Evolutionary conservation across 331 rosid species (phyloP), one percentile per base, ranked within the genome.

Genomic region (Pyrus hybrid): DNA sequence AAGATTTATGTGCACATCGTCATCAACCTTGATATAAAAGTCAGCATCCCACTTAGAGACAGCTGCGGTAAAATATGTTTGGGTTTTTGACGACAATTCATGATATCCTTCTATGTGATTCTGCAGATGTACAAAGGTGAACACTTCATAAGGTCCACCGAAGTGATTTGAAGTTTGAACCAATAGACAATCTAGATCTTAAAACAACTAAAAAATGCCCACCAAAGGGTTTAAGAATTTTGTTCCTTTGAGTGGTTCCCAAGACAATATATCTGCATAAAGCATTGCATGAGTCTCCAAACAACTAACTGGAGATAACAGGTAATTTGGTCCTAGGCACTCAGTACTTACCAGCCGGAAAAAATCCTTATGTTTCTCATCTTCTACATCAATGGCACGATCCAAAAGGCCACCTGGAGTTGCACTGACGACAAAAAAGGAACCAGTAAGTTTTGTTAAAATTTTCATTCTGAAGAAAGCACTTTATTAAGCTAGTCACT

Each of bases 41-140:
- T 87, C 88, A 41, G 91, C 91, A 82, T 87, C 91, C 91, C 91
- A 87, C 69, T 80, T 87, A n/a, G 80, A 77, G 70, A 85, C 91
- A 68, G 88, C 88, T n/a, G 88, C 70, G 23, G 91, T 78, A 77
- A 87, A 87, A 69, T 84, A 87, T 51, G 71, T 70, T 56, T 87
- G 87, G 67, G 91, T 87, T 79, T 87, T 87, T 5, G 91, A 82
- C 49, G 91, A 87, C 70, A 87, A 79, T 75, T 84, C 91, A 21
- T 82, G 88, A 69, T 87, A 87, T 53, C 91, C 91, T 79, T 87
- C 91, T 20, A 87, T 62, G 69, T 87, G 91, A 64, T 87, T 85
- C 91, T 85, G 91, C 72, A 65, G 29, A 73, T 25, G 51, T 47
- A 61, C 22, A 72, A 41, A 49, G 21, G 26, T 25, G 13, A 51